Conservation (phyloP, 768 basidiomycete genomes). For the Termitomyces sp. region DNA sequence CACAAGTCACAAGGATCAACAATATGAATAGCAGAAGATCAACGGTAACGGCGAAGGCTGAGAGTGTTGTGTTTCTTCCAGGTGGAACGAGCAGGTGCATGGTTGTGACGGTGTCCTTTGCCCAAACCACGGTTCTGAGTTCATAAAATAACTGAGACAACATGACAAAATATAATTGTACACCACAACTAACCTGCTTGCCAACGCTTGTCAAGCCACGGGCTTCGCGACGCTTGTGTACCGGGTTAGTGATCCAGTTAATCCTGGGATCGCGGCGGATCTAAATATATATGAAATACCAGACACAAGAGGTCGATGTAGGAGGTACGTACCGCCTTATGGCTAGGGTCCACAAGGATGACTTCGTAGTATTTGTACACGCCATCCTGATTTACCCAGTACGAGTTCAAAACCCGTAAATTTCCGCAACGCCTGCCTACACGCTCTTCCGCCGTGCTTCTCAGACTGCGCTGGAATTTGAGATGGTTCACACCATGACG, state of each 20-base stretch:
- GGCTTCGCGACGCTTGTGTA: conserved; percentile 97
- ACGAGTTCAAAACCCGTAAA: conserved; percentile 94
- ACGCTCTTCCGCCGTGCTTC: conserved; percentile 95
- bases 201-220: conserved; percentile 97
- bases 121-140: conserved; percentile 91
- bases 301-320: neutral
- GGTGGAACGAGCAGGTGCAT: conserved; percentile 83
- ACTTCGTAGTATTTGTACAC: conserved; percentile 99
- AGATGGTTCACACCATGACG: conserved; percentile 99
- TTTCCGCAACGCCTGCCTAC: conserved; percentile 96
- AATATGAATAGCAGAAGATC: conserved; percentile 32
- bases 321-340: conserved; percentile 75
- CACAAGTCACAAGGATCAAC: conserved; percentile 22
- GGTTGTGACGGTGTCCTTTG: conserved; percentile 94
- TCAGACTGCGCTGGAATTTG: conserved; percentile 93
- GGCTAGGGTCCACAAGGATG: conserved; percentile 93
- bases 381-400: conserved; percentile 99
- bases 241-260: conserved; percentile 98
- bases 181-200: conserved; percentile 70
- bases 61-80: conserved; percentile 99
- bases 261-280: conserved; percentile 95
- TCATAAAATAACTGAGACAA: neutral
- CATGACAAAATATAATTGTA: conserved; percentile 7
- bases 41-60: conserved; percentile 86
- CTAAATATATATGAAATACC: conserved; percentile 31